Percentiles rank a stretch among this genome's conserved stretches.
phyloP scores from a whole-genome alignment of 2,329 filamentous ascomycete species.

The Eutypa lata region DNA sequence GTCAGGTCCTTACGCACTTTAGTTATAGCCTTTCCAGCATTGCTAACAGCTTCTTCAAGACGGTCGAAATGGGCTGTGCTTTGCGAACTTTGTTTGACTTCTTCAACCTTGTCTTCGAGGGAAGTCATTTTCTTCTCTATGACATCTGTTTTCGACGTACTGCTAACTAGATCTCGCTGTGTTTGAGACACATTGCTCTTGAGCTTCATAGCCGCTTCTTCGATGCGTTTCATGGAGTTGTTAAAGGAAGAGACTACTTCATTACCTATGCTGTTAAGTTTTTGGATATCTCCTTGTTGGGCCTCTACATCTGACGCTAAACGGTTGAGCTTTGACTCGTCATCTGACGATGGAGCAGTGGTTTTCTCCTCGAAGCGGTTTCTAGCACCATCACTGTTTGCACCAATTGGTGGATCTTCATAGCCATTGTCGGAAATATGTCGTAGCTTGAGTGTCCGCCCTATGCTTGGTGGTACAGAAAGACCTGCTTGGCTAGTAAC shows the following conservation, averaged over 20 bases:
- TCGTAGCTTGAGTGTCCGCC: neutral
- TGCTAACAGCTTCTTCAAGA: conserved; percentile 8
- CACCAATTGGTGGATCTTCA: neutral
- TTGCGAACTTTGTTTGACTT: conserved; percentile 10
- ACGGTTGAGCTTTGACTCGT: conserved; percentile 20
- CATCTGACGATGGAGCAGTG: conserved; percentile 6
- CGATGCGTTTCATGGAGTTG: conserved; percentile 30
- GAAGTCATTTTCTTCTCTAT: conserved; percentile 24
- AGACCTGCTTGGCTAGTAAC: neutral
- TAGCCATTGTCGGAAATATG: neutral
- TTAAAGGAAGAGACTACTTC: conserved; percentile 36
- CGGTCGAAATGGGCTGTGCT: conserved; percentile 2
- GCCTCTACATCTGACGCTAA: conserved; percentile 31
- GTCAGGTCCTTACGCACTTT: conserved; percentile 20
- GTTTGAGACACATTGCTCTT: conserved; percentile 25
- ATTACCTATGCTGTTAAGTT: conserved; percentile 34
- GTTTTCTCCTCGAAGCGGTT: neutral
- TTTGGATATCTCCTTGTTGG: conserved; percentile 33
- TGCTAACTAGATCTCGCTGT: conserved; percentile 17
- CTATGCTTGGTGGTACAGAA: neutral
- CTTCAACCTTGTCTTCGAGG: conserved; percentile 22
- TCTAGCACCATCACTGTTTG: neutral
- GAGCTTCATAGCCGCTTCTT: conserved; percentile 31
- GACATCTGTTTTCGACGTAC: conserved; percentile 1
- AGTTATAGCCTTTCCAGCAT: conserved; percentile 15